Conservation (phyloP, 768 basidiomycete genomes). For the Cubamyces sp. region DNA sequence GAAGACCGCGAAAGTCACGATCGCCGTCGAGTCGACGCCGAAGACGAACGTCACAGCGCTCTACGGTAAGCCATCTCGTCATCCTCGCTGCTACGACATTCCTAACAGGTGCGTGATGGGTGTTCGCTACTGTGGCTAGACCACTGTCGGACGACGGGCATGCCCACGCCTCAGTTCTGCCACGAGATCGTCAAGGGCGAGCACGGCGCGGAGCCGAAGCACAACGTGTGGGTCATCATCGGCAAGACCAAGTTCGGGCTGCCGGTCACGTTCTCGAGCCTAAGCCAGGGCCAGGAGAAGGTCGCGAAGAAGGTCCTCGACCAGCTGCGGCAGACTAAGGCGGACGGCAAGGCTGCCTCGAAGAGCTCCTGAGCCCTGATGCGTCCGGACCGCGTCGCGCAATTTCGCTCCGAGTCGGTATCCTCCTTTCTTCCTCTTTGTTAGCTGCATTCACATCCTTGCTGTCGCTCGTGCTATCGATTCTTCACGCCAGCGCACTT, state of each 20-base stretch:
- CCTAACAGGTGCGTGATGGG: neutral
- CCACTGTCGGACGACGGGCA: slow-evolving; percentile 28
- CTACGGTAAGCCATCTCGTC: slow-evolving; percentile 21
- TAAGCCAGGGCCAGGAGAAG: slow-evolving; percentile 45
- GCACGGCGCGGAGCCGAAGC: slow-evolving; percentile 33
- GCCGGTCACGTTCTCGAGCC: slow-evolving; percentile 42
- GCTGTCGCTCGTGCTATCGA: neutral
- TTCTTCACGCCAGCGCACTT: neutral
- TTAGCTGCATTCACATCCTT: neutral
- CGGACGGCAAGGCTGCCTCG: slow-evolving; percentile 1
- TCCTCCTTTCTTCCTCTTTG: neutral
- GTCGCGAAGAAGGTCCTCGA: slow-evolving; percentile 50
- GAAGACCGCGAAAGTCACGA: slow-evolving; percentile 12
- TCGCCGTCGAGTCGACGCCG: slow-evolving; percentile 18
- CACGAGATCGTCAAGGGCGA: slow-evolving; percentile 33
- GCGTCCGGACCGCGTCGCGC: neutral
- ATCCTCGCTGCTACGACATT: neutral
- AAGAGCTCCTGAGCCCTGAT: neutral
- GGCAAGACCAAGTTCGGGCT: slow-evolving; percentile 49
- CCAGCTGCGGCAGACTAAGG: slow-evolving; percentile 37
- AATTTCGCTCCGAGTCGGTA: neutral
- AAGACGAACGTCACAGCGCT: slow-evolving; percentile 26
- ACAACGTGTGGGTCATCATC: slow-evolving; percentile 53
- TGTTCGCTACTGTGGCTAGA: slow-evolving; percentile 18
- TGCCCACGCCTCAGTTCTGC: slow-evolving; percentile 40